Base-by-base conservation (phyloP, 169 alveolate species). In the Eimeria tenella region DNA sequence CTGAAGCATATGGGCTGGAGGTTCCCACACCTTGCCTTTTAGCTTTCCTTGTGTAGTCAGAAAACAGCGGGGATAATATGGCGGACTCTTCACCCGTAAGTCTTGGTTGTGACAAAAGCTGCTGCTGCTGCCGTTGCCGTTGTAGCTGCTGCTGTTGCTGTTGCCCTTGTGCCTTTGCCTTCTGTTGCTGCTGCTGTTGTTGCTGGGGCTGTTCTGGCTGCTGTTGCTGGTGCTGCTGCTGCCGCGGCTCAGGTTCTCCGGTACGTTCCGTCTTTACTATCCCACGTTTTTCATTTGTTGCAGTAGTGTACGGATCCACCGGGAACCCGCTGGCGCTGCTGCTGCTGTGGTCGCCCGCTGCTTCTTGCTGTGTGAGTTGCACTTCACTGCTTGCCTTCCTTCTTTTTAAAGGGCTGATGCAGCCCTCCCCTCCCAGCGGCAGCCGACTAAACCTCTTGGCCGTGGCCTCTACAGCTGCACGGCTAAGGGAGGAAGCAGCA, bases 401-500 rank as follows among this genome's bases (percentile, higher is more conserved):
- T 5, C 21, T 68, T 31, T 68, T 23, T 31, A 23, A 31, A 19
- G 79, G 79, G 11, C 79, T 68, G 6, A 60, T 4, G 50, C 79
- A 68, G 79, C 42, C 42, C 2, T 31, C 52, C 9, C 79, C 52
- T 31, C 49, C 79, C 15, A 68, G 49, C 50, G 79, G 79, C 52
- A 68, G 79, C 50, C 52, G 79, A 31, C 17, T 5, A 19, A 68
- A 68, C n/a, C 79, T 21, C 21, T 31, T 68, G 79, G 79, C 79
- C 15, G 50, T 68, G 25, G 49, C 79, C 49, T 68, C 79, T 23
- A 68, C 49, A n/a, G 49, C 49, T 9, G 79, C 49, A 17, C 79
- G 42, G 49, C 79, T 68, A 11, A 68, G 79, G 49, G 79, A 68
- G 49, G 79, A 68, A 19, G 79, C 79, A 68, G 79, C 52, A 5